Conservation (phyloP, 306 rosid genomes). For the Acmispon strigosus region DNA sequence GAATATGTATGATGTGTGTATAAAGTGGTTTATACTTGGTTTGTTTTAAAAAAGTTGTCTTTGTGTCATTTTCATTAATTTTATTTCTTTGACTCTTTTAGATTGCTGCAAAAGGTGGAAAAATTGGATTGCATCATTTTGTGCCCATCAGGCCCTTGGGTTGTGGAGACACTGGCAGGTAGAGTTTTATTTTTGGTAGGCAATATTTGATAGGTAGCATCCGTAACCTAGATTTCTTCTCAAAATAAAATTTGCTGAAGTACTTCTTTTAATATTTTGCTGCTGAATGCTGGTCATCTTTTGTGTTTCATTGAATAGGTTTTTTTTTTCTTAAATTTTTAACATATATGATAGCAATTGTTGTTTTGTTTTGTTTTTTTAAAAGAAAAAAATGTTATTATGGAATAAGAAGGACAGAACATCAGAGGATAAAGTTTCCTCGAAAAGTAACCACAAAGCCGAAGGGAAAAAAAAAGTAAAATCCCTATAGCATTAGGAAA, state of each 20-base stretch:
- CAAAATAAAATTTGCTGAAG: not conserved
- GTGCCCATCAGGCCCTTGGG: constrained; percentile 82
- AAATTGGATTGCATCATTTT: constrained; percentile 75
- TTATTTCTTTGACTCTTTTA: constrained; percentile 18
- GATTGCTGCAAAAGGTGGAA: constrained; percentile 59
- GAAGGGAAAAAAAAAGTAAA: not conserved
- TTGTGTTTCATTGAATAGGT: not conserved
- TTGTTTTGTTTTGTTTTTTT: not conserved
- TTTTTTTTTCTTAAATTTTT: not conserved
- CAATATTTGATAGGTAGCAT: not conserved
- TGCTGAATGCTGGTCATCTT: not conserved
- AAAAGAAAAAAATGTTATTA: no score
- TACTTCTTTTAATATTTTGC: not conserved
- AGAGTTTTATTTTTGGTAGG: not conserved
- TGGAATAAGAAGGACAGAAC: no score
- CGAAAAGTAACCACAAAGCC: not conserved
- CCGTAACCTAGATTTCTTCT: not conserved
- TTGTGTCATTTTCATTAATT: not conserved
- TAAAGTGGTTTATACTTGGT: not conserved
- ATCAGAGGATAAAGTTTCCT: not conserved
- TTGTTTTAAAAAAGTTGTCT: not conserved
- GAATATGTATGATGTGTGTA: not conserved
- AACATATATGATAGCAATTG: not conserved
- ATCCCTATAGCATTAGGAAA: not conserved
- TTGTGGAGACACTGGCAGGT: constrained; percentile 97